Evolutionary conservation across 208 protist species (phyloP).

Genomic region (Leishmania amazonensis): DNA sequence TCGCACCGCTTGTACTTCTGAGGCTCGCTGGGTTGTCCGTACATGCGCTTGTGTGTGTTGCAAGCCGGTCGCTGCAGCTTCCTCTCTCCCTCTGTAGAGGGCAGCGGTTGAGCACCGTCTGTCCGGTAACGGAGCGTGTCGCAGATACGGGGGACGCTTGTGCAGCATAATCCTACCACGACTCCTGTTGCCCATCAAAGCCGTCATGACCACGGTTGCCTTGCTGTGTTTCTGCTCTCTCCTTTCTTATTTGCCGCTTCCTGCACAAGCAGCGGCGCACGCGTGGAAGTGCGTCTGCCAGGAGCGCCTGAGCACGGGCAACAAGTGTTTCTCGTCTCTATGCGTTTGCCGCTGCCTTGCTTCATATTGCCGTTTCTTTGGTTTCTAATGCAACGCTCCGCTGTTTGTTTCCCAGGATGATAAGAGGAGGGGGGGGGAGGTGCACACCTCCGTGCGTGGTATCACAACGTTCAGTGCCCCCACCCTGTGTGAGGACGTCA

Average conservation of each 20-base stretch:
- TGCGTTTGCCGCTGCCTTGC: not conserved
- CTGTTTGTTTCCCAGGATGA: not conserved
- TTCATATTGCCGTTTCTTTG: not conserved
- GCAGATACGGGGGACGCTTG: not conserved
- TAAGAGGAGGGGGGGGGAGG: not conserved
- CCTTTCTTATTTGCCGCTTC: too few species aligned
- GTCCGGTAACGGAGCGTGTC: not conserved
- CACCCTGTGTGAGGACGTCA: not conserved
- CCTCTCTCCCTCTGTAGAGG: not conserved
- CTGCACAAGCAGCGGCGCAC: not conserved
- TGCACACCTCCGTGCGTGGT: not conserved
- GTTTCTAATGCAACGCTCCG: not conserved
- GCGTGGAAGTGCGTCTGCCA: not conserved
- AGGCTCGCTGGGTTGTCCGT: not conserved
- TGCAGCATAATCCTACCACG: not conserved
- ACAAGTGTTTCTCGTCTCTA: not conserved
- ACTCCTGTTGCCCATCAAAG: not conserved
- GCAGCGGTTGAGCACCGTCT: not conserved
- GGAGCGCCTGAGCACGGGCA: not conserved
- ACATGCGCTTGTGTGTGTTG: not conserved
- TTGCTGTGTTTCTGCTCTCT: not conserved
- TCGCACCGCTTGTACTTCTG: slow-evolving; percentile 81
- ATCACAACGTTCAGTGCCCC: not conserved
- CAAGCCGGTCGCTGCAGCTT: not conserved
- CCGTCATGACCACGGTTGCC: not conserved